These are phyloP conservation scores for Cyberlindnera meyerae DNA, from an alignment of 805 yeast species.

Conservation along the genomic window DNA sequence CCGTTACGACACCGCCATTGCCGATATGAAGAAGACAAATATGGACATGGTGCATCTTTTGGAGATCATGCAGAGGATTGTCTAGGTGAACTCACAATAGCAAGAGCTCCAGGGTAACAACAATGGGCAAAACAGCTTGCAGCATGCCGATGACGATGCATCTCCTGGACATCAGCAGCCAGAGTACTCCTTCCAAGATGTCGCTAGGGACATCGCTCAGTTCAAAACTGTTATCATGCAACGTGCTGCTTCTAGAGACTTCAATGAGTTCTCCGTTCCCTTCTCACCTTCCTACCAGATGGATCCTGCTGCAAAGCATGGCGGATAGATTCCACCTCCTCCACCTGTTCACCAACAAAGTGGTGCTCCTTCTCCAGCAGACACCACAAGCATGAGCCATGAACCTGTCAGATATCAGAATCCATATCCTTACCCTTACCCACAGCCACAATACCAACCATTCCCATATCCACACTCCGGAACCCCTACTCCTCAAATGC, in stretches of 20 bases:
- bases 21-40: conserved; percentile 45
- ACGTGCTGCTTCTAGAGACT: conserved; percentile 23
- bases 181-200: conserved; percentile 14
- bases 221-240: conserved; percentile 26
- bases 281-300: conserved; percentile 25
- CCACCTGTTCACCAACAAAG: conserved; percentile 3
- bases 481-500: conserved; percentile 3
- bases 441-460: conserved; percentile 12
- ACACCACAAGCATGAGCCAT: conserved; percentile 2
- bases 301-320: conserved; percentile 10
- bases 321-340: conserved; percentile 9
- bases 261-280: conserved; percentile 20
- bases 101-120: conserved; percentile 2
- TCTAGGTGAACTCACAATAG: conserved; percentile 3
- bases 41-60: conserved; percentile 48
- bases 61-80: conserved; percentile 38
- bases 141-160: conserved; percentile 14
- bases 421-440: conserved; percentile 25
- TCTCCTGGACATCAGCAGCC: conserved; percentile 18
- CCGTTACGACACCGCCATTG: conserved; percentile 43
- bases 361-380: conserved; percentile 13
- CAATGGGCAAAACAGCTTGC: too few relatives aligned
- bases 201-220: conserved; percentile 21
- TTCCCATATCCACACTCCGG: conserved; percentile 5
- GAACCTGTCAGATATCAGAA: conserved; percentile 11